Evolutionary conservation across 176 grass and related monocot species (phyloP), one percentile per base, ranked within the genome.

Genomic region (Zoysia pacifica): DNA sequence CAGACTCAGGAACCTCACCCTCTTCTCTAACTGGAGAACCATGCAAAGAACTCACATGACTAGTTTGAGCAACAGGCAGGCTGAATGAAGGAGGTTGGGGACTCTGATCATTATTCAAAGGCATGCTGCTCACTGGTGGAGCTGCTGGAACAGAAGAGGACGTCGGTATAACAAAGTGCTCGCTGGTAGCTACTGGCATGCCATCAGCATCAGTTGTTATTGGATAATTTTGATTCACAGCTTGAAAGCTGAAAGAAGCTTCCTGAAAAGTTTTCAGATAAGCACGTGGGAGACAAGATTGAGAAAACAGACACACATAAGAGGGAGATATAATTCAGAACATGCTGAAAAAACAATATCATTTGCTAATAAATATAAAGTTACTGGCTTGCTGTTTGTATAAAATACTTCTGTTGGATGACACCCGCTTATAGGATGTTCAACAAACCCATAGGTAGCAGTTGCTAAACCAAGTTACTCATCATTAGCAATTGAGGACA

Each of bases 21-120:
- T 97, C 91, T 90, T 97, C 91, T 82, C 83, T 92, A 84, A 82
- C 89, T 66, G 91, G 89, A 91, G 91, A 97, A 87, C 81, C 67
- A 85, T 94, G 85, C 4, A 69, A 77, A 44, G 82, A 47, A 84
- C 94, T 87, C 47, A 74, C 66, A 83, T 61, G 75, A 80, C 70
- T 67, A 64, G 86, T 20, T 74, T 80, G 87, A 88, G 75, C 35
- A 88, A 90, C 77, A 69, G 83, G 73, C 82, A 83, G 78, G 51
- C 80, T 84, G 82, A 90, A 75, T 81, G 86, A 20, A 65, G 74
- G 49, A 74, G 86, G 75, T 67, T 81, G 79, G 74, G 73, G 58
- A 12, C 45, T 15, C 69, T 83, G 80, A 79, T 85, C 79, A 60
- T 87, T 90, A 72, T 79, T 84, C 15, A 83, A 83, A 76, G 82